These are phyloP conservation scores for Suhomyces guaymorum DNA, from an alignment of 1,139 yeast species.

Conservation along the genomic window DNA sequence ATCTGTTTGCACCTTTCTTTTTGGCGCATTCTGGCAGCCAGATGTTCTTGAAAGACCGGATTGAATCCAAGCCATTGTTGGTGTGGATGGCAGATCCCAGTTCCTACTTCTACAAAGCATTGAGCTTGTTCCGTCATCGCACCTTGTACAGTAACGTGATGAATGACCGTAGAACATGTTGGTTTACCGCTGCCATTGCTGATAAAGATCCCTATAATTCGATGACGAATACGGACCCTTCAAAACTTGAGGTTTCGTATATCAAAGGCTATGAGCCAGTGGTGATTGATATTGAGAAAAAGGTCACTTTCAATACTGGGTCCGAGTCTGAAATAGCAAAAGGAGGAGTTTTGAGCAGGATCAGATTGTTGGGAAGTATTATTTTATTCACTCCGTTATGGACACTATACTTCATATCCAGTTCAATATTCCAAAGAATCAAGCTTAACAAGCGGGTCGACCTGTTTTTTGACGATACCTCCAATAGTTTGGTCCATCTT, in stretches of 20 bases:
- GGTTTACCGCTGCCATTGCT: conserved; percentile 79
- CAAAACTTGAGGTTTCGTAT: conserved; percentile 45
- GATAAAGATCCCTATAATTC: conserved; percentile 61
- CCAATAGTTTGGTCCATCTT: conserved; percentile 34
- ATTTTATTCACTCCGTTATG: conserved; percentile 56
- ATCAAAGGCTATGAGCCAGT: conserved; percentile 54
- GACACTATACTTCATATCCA: conserved; percentile 47
- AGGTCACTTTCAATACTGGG: background rate
- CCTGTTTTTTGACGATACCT: conserved; percentile 30
- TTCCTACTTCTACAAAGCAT: conserved; percentile 60
- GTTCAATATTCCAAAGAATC: conserved; percentile 44
- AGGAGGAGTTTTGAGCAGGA: conserved; percentile 39
- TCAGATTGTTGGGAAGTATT: conserved; percentile 41
- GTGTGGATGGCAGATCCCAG: conserved; percentile 63
- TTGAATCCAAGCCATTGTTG: conserved; percentile 48
- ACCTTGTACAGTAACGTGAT: conserved; percentile 72
- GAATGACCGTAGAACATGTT: conserved; percentile 77
- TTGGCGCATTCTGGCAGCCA: conserved; percentile 74
- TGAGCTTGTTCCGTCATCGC: conserved; percentile 51
- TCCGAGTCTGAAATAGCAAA: too few species aligned
- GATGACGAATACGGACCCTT: conserved; percentile 39
- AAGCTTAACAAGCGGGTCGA: conserved; percentile 35
- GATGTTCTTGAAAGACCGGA: conserved; percentile 60
- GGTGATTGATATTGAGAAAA: conserved; percentile 46
- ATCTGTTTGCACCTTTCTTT: conserved; percentile 58